These are phyloP conservation scores for Paxillus ammoniavirescens DNA, from an alignment of 768 basidiomycete species.

Conservation along the genomic window DNA sequence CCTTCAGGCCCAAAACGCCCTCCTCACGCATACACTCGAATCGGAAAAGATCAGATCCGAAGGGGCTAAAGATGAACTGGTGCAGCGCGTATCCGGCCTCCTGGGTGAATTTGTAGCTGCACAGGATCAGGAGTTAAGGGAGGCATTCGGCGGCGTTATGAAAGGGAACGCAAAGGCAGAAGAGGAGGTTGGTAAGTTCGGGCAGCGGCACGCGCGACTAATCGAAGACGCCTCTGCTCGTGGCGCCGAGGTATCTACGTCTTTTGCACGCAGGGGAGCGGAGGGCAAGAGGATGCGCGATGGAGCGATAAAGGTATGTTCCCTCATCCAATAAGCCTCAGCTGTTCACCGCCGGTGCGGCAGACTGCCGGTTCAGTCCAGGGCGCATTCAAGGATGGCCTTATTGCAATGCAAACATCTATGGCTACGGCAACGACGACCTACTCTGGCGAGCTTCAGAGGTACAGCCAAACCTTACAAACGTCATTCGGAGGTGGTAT, in stretches of 20 bases:
- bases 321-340: background rate
- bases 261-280: conserved; percentile 43
- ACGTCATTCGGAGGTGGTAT: conserved; percentile 52
- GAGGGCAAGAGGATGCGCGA: conserved; percentile 58
- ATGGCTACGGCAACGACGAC: conserved; percentile 46
- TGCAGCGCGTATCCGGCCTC: conserved; percentile 72
- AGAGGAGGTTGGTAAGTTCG: conserved; percentile 46
- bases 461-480: conserved; percentile 44
- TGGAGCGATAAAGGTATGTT: conserved; percentile 54
- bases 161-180: conserved; percentile 57
- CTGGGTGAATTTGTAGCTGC: conserved; percentile 68
- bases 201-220: conserved; percentile 46
- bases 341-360: conserved; percentile 11
- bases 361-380: conserved; percentile 45
- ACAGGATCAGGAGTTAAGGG: conserved; percentile 63
- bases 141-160: conserved; percentile 52
- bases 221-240: conserved; percentile 40
- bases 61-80: conserved; percentile 66
- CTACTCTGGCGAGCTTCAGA: conserved; percentile 52
- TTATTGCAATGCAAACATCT: conserved; percentile 44
- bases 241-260: conserved; percentile 40
- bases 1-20: conserved; percentile 69
- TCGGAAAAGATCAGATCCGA: conserved; percentile 66
- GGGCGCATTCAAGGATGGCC: conserved; percentile 38
- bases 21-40: conserved; percentile 58